A percentile compares a stretch with the other conserved stretches of the same genome.
These are phyloP conservation scores for Globisporangium megalacanthum DNA, from an alignment of 352 stramenopile species.

Conservation along the genomic window DNA sequence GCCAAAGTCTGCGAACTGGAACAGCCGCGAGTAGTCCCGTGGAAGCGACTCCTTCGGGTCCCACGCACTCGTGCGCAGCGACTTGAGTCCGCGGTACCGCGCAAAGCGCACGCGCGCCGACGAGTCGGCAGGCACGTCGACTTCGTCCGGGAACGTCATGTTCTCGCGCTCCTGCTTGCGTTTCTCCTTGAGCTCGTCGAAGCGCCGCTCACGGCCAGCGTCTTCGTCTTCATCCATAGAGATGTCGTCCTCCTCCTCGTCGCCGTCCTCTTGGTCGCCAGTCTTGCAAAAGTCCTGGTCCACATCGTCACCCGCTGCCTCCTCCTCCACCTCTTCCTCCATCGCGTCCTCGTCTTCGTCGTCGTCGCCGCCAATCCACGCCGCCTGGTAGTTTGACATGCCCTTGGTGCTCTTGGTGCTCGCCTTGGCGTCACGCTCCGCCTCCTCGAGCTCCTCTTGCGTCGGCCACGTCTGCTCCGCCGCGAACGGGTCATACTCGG, in stretches of 20 bases:
- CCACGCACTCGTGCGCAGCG: conserved; percentile 95
- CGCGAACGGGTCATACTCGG: conserved; percentile 92
- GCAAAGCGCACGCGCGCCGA: conserved; percentile 70
- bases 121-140: conserved; percentile 61
- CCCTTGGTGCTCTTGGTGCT: conserved; percentile 37
- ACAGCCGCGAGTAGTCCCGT: conserved; percentile 95
- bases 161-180: conserved; percentile 89
- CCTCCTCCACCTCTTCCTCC: conserved; percentile 26
- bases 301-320: conserved; percentile 16
- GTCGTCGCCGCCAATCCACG: conserved; percentile 86
- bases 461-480: conserved; percentile 98
- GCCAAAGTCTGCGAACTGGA: conserved; percentile 95
- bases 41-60: conserved; percentile 98
- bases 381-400: conserved; percentile 93
- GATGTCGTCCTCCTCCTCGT: conserved; percentile 70
- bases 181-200: conserved; percentile 65
- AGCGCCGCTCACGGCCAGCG: conserved; percentile 24
- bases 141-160: conserved; percentile 95
- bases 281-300: conserved; percentile 83
- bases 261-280: conserved; percentile 44
- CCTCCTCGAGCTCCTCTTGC: conserved; percentile 93
- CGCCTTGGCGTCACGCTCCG: conserved; percentile 57
- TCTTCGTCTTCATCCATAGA: conserved; percentile 71
- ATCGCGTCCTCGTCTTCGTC: conserved; percentile 53
- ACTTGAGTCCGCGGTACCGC: conserved; percentile 95